Evolutionary conservation across 2,329 filamentous ascomycete species (phyloP), one percentile per base, ranked within the genome.

Genomic region (Sarocladium brachiariae): DNA sequence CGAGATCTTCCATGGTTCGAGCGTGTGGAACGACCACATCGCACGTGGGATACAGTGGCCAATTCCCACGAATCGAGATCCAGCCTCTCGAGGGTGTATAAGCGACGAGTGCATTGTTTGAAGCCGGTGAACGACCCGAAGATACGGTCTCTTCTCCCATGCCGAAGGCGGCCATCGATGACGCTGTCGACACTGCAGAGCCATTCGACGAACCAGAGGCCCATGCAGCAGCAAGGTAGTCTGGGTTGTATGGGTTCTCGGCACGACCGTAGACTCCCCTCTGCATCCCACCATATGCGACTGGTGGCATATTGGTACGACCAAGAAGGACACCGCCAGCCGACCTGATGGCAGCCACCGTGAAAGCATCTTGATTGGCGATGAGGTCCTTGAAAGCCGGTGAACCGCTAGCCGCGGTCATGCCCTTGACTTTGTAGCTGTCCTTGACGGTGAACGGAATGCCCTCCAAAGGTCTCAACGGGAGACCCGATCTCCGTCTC

Each of bases 371-470:
- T 39, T 76, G 69, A 7, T 67, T 73, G 0, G 79, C 70, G 2
- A 74, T 56, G 0, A 83, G 58, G 7, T 72, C 58, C 27, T 69
- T 57, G 50, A 83, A 77, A 0, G 78, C 79, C 2, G 75, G 75
- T 0, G 77, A 81, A 1, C 77, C 79, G 48, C 70, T 64, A 0
- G 77, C 76, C 2, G 75, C 72, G 0, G 71, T 78, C 67, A 81
- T 71, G 1, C 74, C 74, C 21, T 68, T 66, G 24, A 76, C 71
- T 54, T 74, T 78, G 65, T 75, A 81, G 56, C 70, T 75, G 57
- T 83, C 78, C 58, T 83, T 82, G 56, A 80, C 65, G 0, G 76
- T 78, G 52, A 70, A 81, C 0, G 78, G 77, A 6, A 83, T 78
- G 1, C 79, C 76, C 55, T 83, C 77, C 0, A 81, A 63, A 1